Percentiles rank a stretch among this genome's conserved stretches.
These are phyloP conservation scores for Fusarium penzigii DNA, from an alignment of 2,329 filamentous ascomycete genomes.

Conservation along the genomic window DNA sequence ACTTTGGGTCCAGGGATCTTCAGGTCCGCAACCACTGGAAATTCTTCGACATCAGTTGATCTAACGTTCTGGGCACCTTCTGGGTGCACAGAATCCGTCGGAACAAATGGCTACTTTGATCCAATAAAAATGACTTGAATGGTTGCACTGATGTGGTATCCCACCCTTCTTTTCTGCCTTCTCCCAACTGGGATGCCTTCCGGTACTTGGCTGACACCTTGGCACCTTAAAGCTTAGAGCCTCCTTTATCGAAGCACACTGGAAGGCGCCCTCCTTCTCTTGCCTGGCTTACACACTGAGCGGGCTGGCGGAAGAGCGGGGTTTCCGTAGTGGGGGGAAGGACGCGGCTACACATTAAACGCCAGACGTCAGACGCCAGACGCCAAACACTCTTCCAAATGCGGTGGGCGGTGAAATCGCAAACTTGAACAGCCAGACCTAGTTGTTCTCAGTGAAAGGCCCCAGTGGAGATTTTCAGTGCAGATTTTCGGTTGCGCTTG, in stretches of 20 bases:
- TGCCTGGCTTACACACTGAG: no score
- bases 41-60: neutral
- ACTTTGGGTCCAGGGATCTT: neutral
- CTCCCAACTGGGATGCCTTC: neutral
- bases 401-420: slow-evolving; percentile 33
- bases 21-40: neutral
- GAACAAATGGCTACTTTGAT: neutral
- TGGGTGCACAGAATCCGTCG: no score
- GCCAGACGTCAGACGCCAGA: slow-evolving; percentile 6
- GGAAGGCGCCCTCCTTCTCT: neutral
- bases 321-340: slow-evolving; percentile 2
- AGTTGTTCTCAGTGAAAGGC: neutral
- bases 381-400: slow-evolving; percentile 11
- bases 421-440: slow-evolving; percentile 15
- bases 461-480: slow-evolving; percentile 8
- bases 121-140: neutral
- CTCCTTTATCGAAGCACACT: neutral
- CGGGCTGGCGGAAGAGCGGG: slow-evolving; percentile 7
- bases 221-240: neutral
- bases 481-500: slow-evolving; percentile 25
- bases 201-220: neutral
- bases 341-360: neutral
- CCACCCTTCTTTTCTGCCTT: neutral
- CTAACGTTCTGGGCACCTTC: no score
- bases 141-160: neutral